Evolutionary conservation across 2,329 filamentous ascomycete genomes (phyloP).

Genomic region (Ophiosphaerella herpotricha): DNA sequence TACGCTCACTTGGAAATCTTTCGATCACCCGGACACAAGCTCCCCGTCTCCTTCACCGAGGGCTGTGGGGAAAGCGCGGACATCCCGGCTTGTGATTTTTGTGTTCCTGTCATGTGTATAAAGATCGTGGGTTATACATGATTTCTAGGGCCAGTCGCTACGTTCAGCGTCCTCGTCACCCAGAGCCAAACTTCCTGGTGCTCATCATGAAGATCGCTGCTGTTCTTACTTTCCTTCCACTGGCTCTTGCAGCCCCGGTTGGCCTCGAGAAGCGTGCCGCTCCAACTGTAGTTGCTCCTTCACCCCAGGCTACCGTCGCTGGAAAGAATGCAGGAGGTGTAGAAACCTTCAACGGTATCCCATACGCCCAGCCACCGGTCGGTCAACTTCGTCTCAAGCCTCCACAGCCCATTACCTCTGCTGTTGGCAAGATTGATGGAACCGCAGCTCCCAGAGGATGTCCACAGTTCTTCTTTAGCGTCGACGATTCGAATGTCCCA

Average conservation of each 20-base stretch:
- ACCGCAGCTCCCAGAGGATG: slow-evolving; percentile 65
- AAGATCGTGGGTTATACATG: background rate
- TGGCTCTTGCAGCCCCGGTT: slow-evolving; percentile 39
- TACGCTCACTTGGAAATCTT: slow-evolving; percentile 3
- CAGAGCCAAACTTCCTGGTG: background rate
- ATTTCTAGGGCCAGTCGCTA: background rate
- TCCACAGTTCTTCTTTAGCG: slow-evolving; percentile 71
- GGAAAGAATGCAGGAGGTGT: slow-evolving; percentile 55
- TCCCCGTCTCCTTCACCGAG: slow-evolving; percentile 19
- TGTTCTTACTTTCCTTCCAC: slow-evolving; percentile 30
- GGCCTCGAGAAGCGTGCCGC: slow-evolving; percentile 52
- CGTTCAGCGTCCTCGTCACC: slow-evolving; percentile 1
- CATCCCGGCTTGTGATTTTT: slow-evolving; percentile 23
- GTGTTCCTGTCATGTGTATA: slow-evolving; percentile 3
- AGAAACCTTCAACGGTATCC: slow-evolving; percentile 75
- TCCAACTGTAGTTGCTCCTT: slow-evolving; percentile 60
- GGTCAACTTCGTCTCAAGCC: slow-evolving; percentile 70
- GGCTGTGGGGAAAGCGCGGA: slow-evolving; percentile 8
- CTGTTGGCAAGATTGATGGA: slow-evolving; percentile 66
- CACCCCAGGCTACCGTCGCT: slow-evolving; percentile 59
- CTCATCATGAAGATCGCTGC: slow-evolving; percentile 35
- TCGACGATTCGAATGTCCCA: slow-evolving; percentile 44
- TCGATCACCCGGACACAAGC: slow-evolving; percentile 19
- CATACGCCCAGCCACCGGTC: slow-evolving; percentile 72
- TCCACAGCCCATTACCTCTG: slow-evolving; percentile 63